Base-by-base conservation (phyloP, 2,329 filamentous ascomycete genomes). In the Diplodia corticola region DNA sequence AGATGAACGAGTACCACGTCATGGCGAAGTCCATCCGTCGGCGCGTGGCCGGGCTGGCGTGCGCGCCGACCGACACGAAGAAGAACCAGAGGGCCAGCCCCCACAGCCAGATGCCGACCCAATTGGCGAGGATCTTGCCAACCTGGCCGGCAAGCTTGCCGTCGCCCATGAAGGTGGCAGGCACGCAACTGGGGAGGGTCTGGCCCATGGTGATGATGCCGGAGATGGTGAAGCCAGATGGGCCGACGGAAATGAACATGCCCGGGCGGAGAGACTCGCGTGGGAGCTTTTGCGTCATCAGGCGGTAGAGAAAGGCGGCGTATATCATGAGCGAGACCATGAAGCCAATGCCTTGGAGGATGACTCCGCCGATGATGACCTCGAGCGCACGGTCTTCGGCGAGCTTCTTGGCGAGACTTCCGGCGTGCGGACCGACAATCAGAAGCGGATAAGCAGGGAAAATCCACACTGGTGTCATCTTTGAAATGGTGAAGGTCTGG, bases 381-480 rank as follows among this genome's bases (percentile, higher is more conserved):
- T 79, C 76, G n/a, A 88, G 77, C 0, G 83, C 81, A 9, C 74
- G 75, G 0, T 71, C 69, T 0, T 76, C 77, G n/a, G 70, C 55
- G 0, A 77, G 71, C 57, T 84, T 81, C 2, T 76, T 73, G 24
- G 84, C 82, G 13, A 89, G 74, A 6, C 84, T 87, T 20, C 85
- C 84, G 4, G 89, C 91, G 70, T 93, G 88, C 0, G 91, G 89
- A 0, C 89, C 91, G 24, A 90, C 87, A 9, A 95, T 86, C 3
- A 96, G 84, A 24, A 95, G 82, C 0, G 92, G 91, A 69, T 96
- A 96, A 0, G 90, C 91, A 0, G 91, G 92, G 70, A 95, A 95
- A 64, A 94, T 92, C 91, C 91, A 95, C 20, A 92, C 88, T 0
- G 91, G 91, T 0, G 91, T 95, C 92, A 96, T 95, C 63, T 88